These are phyloP conservation scores for Suillus decipiens DNA, from an alignment of 768 basidiomycete genomes.

Conservation along the genomic window DNA sequence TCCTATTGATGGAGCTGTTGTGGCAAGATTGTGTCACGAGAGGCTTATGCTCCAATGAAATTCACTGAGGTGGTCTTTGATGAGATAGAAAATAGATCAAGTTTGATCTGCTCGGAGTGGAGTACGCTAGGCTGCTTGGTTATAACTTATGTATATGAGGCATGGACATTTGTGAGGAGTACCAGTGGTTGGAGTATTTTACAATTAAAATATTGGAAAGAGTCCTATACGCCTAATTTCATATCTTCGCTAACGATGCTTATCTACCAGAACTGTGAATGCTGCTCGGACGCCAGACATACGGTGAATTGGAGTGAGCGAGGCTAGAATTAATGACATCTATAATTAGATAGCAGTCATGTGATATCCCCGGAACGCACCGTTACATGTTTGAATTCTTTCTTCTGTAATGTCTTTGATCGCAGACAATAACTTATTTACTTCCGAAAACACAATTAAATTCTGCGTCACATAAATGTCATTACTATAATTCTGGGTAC, in stretches of 20 bases:
- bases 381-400: no score
- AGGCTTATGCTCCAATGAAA: conserved; percentile 36
- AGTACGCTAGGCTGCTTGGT: not conserved
- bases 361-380: no score
- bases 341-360: no score
- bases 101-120: not conserved
- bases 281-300: no score
- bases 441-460: no score
- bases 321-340: no score
- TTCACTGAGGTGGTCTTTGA: not conserved
- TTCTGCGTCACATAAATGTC: no score
- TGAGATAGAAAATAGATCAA: not conserved
- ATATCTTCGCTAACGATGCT: not conserved
- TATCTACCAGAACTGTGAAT: no score
- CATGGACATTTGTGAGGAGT: not conserved
- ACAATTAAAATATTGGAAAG: not conserved
- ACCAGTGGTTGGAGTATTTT: not conserved
- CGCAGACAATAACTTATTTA: no score
- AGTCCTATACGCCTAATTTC: not conserved
- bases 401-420: no score
- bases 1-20: conserved; percentile 72
- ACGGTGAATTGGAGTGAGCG: no score
- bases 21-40: conserved; percentile 61
- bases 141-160: not conserved
- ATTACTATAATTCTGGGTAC: no score